Conservation (phyloP, 2,329 filamentous ascomycete genomes). For the Xylaria sp. region DNA sequence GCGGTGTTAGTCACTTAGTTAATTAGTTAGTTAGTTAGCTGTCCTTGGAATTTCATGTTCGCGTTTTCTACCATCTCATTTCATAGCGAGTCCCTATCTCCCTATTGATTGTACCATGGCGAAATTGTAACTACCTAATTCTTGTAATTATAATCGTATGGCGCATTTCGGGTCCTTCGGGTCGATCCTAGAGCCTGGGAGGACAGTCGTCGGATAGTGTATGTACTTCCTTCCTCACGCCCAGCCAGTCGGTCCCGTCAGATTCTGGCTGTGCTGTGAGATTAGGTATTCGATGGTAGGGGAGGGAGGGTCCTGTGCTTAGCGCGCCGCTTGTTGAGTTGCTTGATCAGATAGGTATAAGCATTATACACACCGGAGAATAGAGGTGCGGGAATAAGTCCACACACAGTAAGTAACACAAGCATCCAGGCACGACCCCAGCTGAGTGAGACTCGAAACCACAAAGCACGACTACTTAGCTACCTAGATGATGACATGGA, state of each 20-base stretch:
- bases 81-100: background rate
- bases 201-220: background rate
- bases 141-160: background rate
- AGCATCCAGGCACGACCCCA: background rate
- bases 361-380: background rate
- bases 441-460: background rate
- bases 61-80: background rate
- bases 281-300: too few relatives aligned
- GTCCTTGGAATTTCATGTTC: constrained; percentile 3
- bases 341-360: background rate
- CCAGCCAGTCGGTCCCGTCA: too few relatives aligned
- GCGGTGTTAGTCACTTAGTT: constrained; percentile 27
- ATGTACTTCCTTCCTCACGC: background rate
- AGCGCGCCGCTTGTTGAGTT: background rate
- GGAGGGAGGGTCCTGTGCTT: background rate
- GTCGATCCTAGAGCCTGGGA: background rate
- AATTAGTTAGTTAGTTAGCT: background rate
- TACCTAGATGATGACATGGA: constrained; percentile 2
- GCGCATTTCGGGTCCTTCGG: constrained; percentile 9
- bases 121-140: background rate
- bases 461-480: background rate
- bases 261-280: too few relatives aligned
- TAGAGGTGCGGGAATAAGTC: background rate
- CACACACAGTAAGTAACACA: background rate
- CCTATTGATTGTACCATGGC: too few relatives aligned